Evolutionary conservation across 768 basidiomycete genomes (phyloP).

Genomic region (Calocera viscosa): DNA sequence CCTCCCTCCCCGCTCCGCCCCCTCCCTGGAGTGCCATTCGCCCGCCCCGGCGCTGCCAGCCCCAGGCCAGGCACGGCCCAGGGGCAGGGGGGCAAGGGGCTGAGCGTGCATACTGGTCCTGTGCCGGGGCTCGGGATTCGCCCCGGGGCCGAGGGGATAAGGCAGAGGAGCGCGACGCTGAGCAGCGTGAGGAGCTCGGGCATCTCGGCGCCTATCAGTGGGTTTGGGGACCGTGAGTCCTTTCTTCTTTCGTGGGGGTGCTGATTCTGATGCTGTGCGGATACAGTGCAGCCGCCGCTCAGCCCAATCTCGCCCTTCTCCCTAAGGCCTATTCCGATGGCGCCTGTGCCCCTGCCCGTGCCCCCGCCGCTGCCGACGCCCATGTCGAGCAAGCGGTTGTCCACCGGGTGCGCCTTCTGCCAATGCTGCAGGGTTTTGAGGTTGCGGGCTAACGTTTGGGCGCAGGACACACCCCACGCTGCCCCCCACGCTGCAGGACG

Average conservation of each 20-base stretch:
- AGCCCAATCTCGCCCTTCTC: neutral
- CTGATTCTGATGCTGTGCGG: neutral
- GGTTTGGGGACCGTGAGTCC: neutral
- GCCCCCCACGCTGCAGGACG: constrained; percentile 65
- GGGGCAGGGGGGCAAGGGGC: neutral
- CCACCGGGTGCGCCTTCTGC: constrained; percentile 46
- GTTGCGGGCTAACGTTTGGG: too few species aligned
- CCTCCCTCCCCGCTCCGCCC: neutral
- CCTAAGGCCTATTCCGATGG: neutral
- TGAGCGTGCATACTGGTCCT: neutral
- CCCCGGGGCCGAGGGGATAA: neutral
- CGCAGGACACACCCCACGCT: constrained; percentile 60
- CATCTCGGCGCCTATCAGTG: neutral
- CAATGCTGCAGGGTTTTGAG: too few species aligned
- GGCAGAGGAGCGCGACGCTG: constrained; percentile 7
- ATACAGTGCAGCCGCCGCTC: neutral
- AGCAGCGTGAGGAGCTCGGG: constrained; percentile 1
- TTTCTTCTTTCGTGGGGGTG: neutral
- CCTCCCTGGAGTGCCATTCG: neutral
- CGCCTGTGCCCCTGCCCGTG: neutral
- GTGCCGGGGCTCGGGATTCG: neutral
- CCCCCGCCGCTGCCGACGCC: constrained; percentile 1
- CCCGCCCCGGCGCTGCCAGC: neutral
- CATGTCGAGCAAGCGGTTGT: constrained; percentile 30
- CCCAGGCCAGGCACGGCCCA: neutral